Evolutionary conservation across 768 basidiomycete species (phyloP).

Genomic region (Podaxis sp.): DNA sequence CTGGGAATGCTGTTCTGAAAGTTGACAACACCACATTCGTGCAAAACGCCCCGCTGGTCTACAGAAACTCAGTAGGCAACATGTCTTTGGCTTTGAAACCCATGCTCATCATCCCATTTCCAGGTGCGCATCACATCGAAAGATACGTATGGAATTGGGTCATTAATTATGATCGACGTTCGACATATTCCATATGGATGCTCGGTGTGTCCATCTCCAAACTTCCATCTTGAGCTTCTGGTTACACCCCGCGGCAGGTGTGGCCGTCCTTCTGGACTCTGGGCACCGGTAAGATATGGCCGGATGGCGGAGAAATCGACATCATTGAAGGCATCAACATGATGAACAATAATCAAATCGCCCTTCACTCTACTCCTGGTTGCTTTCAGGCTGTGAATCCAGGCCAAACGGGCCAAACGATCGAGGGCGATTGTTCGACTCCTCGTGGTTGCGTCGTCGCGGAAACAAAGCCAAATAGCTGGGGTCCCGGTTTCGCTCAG

Average conservation of each 20-base stretch:
- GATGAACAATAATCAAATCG: slow-evolving; percentile 65
- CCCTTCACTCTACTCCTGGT: slow-evolving; percentile 63
- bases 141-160: slow-evolving; percentile 38
- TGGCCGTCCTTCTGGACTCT: slow-evolving; percentile 50
- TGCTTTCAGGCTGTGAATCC: slow-evolving; percentile 32
- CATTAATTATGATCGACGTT: slow-evolving; percentile 40
- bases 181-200: slow-evolving; percentile 48
- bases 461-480: slow-evolving; percentile 58
- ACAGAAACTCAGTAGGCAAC: slow-evolving; percentile 45
- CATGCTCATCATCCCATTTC: background rate
- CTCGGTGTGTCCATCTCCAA: slow-evolving; percentile 33
- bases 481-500: slow-evolving; percentile 59
- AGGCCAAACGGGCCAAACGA: slow-evolving; percentile 43
- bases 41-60: slow-evolving; percentile 18
- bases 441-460: slow-evolving; percentile 64
- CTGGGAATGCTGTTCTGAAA: slow-evolving; percentile 63
- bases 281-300: slow-evolving; percentile 37
- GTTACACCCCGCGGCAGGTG: slow-evolving; percentile 23
- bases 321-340: slow-evolving; percentile 84
- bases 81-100: background rate
- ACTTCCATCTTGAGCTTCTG: background rate
- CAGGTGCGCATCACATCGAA: slow-evolving; percentile 43
- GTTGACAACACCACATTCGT: slow-evolving; percentile 70
- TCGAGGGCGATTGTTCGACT: slow-evolving; percentile 51
- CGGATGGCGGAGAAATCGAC: slow-evolving; percentile 45